Evolutionary conservation across 1,284 basidiomycete species (phyloP), one percentile per base, ranked within the genome.

Genomic region (Singerocomus rubriflavus): DNA sequence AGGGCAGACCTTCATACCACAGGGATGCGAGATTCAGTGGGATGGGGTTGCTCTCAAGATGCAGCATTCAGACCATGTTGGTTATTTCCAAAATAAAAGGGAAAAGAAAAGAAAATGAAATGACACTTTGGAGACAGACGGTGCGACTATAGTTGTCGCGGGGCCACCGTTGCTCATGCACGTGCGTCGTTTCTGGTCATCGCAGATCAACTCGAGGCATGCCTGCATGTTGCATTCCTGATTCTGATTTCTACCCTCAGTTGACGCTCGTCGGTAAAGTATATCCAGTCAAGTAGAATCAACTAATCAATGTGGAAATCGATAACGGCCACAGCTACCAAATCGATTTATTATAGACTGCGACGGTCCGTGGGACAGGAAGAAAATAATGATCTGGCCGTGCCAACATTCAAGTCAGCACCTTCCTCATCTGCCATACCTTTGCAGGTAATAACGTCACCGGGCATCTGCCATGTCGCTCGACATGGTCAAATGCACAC

Each of bases 401-500:
- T 12, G 21, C 45, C 8, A 17, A 30, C 30, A 27, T 47, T 76
- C 69, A 89, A 52, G 93, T 80, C 59, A 97, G 71, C 30, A 98
- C 90, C 67, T 96, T 93, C 63, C 94, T 77, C 65, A 98, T 71
- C 66, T 94, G 88, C 80, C 89, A 92, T 50, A 83, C 80, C 50
- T 79, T 77, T 29, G 88, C 77, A 6, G 82, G 81, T 46, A 90
- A 67, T 44, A 92, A 76, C 46, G 95, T 97, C 57, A 98, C 85
- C 51, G 95, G 95, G 73, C 95, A 98, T 62, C 73, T 78, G 30
- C 84, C 83, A 52, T 85, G 73, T 63, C 84, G 82, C 67, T 91
- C 83, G 42, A 98, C 85, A 60, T 93, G 83, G 52, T 87, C 85
- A 74, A 90, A 87, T 46, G 88, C 87, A 71, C 96, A 98, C 37